Base-by-base conservation (phyloP, 2,329 filamentous ascomycete species). In the Apiospora phragmitis region DNA sequence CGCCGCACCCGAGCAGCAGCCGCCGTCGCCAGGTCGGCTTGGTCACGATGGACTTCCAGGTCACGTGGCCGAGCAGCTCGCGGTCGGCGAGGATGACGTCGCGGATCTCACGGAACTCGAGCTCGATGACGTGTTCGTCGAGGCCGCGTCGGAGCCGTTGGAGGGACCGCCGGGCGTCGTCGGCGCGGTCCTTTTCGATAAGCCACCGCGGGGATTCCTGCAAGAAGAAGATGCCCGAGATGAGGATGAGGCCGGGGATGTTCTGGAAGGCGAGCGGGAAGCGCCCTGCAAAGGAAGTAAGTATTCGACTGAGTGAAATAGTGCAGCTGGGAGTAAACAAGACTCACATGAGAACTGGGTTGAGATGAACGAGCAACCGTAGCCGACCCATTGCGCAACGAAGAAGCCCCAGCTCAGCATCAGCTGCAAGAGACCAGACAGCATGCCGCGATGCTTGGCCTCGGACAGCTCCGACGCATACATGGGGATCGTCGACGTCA, bases 381-480 rank as follows among this genome's bases (percentile, higher is more conserved):
- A 95, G 0, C 89, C 90, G 68, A 93, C 89, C 92, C 93, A 94
- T 0, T 90, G 86, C 0, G 93, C 93, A 21, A 90, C 82, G 1
- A 95, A 86, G 18, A 92, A 84, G 70, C 93, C 93, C 35, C 95
- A 88, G 1, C 93, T 93, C 68, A 95, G 80, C 92, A 95, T 95
- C 77, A 95, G 94, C 76, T 95, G 93, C 79, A 95, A 93, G 4
- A 95, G 84, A 41, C 89, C 88, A 0, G 92, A 94, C 42, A 96
- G 87, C 72, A 90, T 85, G 16, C 93, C 93, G 79, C 93, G 88
- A 76, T 95, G 95, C 71, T 86, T 88, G 1, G 93, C 93, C 78
- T 95, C 93, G 4, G 91, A 90, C 35, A 95, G 86, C 77, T 96
- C 93, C 26, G 91, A 92, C 78, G 95, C 93, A 78, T 94, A 95